Base-by-base conservation (phyloP, 441 rosid species). In the Sinapis alba region DNA sequence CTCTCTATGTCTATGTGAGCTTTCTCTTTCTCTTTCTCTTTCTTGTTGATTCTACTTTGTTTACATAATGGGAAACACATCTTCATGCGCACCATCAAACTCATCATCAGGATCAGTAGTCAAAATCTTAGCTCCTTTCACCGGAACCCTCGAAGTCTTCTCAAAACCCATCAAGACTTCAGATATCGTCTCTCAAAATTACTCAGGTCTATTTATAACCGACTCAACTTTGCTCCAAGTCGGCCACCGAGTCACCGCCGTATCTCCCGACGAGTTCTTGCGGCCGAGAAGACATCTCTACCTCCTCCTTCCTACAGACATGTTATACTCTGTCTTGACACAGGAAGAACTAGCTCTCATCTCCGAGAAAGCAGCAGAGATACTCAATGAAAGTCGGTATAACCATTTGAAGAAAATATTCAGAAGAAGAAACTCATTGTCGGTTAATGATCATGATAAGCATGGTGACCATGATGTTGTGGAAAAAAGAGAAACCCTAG, bases 281-380 rank as follows among this genome's bases (percentile, higher is more conserved):
- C 50, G 64, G 34, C 82, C 82, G 12, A 73, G 78, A 69, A 23
- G 82, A 59, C 76, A 79, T 47, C 69, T 79, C 0, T 79, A 79
- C 65, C 73, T 74, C 6, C 63, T 79, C 19, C 76, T 79, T 26
- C 82, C 82, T 30, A 70, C 47, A 2, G 79, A 79, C 54, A 70
- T 79, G 76, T 60, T 74, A n/a, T 79, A 64, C 77, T 79, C 82
- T 69, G 82, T 79, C 65, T 65, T 79, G 53, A 79, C 82, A 65
- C 77, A 70, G 1, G 82, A 79, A 57, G 82, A 79, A 27, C 76
- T 79, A n/a, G 56, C 65, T 38, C 73, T 79, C 13, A 74, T 79
- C 30, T 69, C 82, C 7, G 60, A 61, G 4, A 79, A 75, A 75
- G 70, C 82, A 10, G 69, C 82, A 4, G 76, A 75, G 69, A 75